Evolutionary conservation across 169 alveolate species (phyloP), one percentile per base, ranked within the genome.

Genomic region (Plasmodium relictum): DNA sequence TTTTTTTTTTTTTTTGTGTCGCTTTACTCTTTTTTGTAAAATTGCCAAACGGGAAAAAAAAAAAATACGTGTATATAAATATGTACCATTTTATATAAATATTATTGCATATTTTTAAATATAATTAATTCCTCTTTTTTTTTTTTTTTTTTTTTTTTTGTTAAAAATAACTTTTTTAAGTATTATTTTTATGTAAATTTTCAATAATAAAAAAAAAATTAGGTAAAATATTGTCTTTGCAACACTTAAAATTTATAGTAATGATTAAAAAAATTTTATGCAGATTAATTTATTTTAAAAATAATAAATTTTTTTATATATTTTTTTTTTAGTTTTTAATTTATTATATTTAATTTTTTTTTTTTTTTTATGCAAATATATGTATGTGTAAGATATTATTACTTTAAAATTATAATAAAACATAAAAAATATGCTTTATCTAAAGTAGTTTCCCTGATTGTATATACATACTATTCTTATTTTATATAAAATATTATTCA

Each of bases 211-310:
- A 31, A 31, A 31, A 26, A 26, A 63, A 63, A 63, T 24, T 39
- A 39, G 52, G 22, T 37, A 37, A 39, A 63, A 14, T 14, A 63
- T 37, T 63, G 73, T 63, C 73, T 63, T 63, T 63, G 73, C 73
- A 63, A 63, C 73, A 63, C 73, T 16, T 63, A 63, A 63, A 63
- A 12, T 9, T n/a, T n/a, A 52, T n/a, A 52, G 20, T 52, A 52
- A 10, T 0, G 20, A n/a, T 16, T 54, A 54, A 61, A 22, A 24
- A 61, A 20, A 26, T 18, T 6, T 12, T 24, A 61, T 18, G 39
- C 48, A 61, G 6, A 61, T 24, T 16, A 10, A 12, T 8, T 20
- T 22, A 16, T 58, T 58, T 48, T 48, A 2, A n/a, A 48, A 10
- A 48, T 12, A 48, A 5, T n/a, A 1, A 31, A n/a, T n/a, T 31